Percentiles rank a stretch among this genome's conserved stretches.
phyloP scores from a whole-genome alignment of 768 basidiomycete genomes.

The Rubroboletus satanas region DNA sequence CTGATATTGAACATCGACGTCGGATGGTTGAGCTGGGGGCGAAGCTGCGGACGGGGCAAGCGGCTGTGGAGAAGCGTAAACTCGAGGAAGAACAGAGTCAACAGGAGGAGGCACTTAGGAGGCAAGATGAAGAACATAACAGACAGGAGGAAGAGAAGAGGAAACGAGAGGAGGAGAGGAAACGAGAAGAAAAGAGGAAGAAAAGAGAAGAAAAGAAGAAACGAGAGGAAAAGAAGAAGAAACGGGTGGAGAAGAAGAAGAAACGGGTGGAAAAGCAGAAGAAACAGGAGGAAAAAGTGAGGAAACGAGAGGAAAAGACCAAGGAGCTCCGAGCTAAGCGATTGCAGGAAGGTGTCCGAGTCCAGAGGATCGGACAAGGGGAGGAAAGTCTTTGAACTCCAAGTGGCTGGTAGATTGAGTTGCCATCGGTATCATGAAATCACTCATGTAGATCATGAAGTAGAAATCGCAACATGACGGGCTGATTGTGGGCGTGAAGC shows the following conservation, averaged over 20 bases:
- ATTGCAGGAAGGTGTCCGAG: no score
- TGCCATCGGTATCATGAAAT: no score
- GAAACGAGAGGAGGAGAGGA: no score
- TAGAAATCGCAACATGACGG: no score
- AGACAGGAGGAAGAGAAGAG: not conserved
- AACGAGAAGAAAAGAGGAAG: not conserved
- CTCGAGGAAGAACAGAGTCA: slow-evolving; percentile 27
- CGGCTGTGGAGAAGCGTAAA: slow-evolving; percentile 5
- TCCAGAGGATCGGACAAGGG: no score
- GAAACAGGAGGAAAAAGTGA: no score
- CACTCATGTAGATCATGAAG: no score
- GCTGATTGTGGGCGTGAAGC: no score
- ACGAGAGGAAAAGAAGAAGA: slow-evolving; percentile 19
- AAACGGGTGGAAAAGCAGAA: slow-evolving; percentile 16
- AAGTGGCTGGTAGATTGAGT: no score
- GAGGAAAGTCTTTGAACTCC: no score
- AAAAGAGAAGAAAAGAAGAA: slow-evolving; percentile 24
- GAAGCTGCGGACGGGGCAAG: slow-evolving; percentile 21
- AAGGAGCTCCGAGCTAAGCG: no score
- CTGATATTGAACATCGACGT: slow-evolving; percentile 38
- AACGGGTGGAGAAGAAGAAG: slow-evolving; percentile 15
- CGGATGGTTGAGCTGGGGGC: slow-evolving; percentile 42
- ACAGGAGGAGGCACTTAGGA: slow-evolving; percentile 35
- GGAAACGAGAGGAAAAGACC: no score
- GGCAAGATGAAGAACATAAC: not conserved